phyloP scores from a whole-genome alignment of 345 rosid genomes.

The Citrus maxima region DNA sequence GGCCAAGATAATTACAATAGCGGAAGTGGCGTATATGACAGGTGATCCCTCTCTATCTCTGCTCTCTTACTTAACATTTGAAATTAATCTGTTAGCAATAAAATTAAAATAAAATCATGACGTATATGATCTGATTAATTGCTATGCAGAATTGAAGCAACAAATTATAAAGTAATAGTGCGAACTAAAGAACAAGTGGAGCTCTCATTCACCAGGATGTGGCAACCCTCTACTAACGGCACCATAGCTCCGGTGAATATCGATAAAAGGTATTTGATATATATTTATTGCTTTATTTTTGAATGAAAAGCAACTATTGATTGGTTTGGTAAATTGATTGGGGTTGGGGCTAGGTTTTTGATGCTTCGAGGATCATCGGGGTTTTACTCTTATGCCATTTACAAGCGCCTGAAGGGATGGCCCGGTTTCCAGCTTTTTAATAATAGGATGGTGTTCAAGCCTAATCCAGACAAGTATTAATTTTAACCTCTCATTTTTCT shows the following conservation, averaged over 20 bases:
- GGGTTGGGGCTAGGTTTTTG: slow-evolving; percentile 52
- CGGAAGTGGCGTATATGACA: background rate
- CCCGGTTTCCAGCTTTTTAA: slow-evolving; percentile 72
- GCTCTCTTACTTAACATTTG: background rate
- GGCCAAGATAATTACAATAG: background rate
- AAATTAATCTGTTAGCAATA: background rate
- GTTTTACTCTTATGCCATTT: slow-evolving; percentile 81
- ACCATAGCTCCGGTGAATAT: slow-evolving; percentile 64
- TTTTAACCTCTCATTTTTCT: background rate
- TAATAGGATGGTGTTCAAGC: slow-evolving; percentile 69
- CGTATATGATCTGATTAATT: background rate
- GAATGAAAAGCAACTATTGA: too few relatives aligned
- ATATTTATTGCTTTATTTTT: background rate
- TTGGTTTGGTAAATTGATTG: background rate
- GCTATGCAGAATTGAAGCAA: slow-evolving; percentile 58
- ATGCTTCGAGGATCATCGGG: slow-evolving; percentile 89
- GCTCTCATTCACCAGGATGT: slow-evolving; percentile 59
- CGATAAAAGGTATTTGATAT: slow-evolving; percentile 55
- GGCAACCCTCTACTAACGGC: slow-evolving; percentile 73
- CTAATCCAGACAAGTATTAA: slow-evolving; percentile 58
- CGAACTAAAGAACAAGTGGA: slow-evolving; percentile 63
- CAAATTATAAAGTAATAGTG: slow-evolving; percentile 48
- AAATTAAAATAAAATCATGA: background rate
- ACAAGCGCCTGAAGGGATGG: slow-evolving; percentile 78
- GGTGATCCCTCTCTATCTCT: background rate